Base-by-base conservation (phyloP, 2,329 filamentous ascomycete genomes). In the Fusarium odoratissimum region DNA sequence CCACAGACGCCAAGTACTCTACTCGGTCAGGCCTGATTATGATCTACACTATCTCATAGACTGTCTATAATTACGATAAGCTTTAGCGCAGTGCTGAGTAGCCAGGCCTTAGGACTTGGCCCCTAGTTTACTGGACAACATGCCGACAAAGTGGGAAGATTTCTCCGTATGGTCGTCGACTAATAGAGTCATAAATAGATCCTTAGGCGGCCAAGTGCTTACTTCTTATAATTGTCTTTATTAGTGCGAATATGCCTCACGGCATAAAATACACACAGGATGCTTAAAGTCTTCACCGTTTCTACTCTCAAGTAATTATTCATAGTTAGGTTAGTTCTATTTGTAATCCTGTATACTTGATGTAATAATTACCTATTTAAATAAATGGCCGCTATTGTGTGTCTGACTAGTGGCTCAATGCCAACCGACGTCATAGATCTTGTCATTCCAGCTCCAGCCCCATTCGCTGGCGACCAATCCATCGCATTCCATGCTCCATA, bases 31-130 rank as follows among this genome's bases (percentile, higher is more conserved):
- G 46, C 5, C 8, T 49, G 5, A 19, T 33, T 2, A 49, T 49
- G 30, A 49, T 23, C 16, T 49, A 33, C 2, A 33, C n/a, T 33
- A 10, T 49, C 30, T 33, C 46, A 33, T 33, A 23, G 5, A 7
- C 46, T 2, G 5, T 4, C 2, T 19, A 49, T 4, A 10, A 10
- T 13, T 5, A 8, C 6, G 10, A 17, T 3, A 31, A 2, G 21
- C 1, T 13, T 6, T n/a, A 1, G 12, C 7, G 14, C 3, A 13
- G 6, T 46, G 9, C 9, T 30, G 16, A 30, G 25, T 16, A 46
- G 13, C 4, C 6, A 14, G 25, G 7, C 44, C 11, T 21, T 10
- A 6, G 9, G 9, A n/a, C 21, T 17, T 31, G 5, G 6, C 6
- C n/a, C 14, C 5, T 12, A 4, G 2, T 30, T 30, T 7, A 30